A percentile compares a stretch with the other conserved stretches of the same genome.
Conservation (phyloP, 1,139 yeast genomes). For the Suhomyces guaymorum region DNA sequence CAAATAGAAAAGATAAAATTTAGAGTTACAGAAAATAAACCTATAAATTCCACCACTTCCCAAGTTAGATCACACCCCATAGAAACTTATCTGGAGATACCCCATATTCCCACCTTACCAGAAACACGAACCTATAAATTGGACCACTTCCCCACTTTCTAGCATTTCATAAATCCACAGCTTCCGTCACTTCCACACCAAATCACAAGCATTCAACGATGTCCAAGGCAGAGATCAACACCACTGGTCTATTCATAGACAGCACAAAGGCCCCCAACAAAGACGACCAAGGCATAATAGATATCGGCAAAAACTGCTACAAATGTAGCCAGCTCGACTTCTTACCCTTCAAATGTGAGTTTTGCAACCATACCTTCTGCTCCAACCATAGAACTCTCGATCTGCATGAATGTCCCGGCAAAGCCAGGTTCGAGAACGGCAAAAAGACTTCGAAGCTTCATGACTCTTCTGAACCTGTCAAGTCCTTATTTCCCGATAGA, state of each 20-base stretch:
- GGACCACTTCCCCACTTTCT: too few relatives aligned
- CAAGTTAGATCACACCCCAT: too few relatives aligned
- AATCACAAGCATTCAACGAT: too few relatives aligned
- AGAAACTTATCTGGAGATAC: too few relatives aligned
- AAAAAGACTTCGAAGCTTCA: background rate
- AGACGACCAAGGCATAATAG: constrained; percentile 51
- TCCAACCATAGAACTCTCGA: constrained; percentile 54
- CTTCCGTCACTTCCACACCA: too few relatives aligned
- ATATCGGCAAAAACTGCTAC: constrained; percentile 68
- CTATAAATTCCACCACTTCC: too few relatives aligned
- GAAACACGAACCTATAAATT: too few relatives aligned
- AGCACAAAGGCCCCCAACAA: constrained; percentile 13
- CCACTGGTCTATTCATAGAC: constrained; percentile 15
- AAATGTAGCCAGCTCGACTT: constrained; percentile 67
- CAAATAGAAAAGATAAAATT: too few relatives aligned
- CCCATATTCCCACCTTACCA: too few relatives aligned
- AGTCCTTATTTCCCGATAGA: constrained; percentile 59
- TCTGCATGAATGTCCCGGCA: constrained; percentile 45
- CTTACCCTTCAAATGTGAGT: constrained; percentile 64
- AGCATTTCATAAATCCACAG: too few relatives aligned
- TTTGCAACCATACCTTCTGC: constrained; percentile 59
- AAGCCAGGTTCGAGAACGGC: constrained; percentile 14
- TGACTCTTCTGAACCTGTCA: constrained; percentile 30
- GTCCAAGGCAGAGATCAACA: constrained; percentile 11
- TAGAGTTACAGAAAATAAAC: too few relatives aligned